Conservation (phyloP, 306 rosid genomes). For the Inga laurina region DNA sequence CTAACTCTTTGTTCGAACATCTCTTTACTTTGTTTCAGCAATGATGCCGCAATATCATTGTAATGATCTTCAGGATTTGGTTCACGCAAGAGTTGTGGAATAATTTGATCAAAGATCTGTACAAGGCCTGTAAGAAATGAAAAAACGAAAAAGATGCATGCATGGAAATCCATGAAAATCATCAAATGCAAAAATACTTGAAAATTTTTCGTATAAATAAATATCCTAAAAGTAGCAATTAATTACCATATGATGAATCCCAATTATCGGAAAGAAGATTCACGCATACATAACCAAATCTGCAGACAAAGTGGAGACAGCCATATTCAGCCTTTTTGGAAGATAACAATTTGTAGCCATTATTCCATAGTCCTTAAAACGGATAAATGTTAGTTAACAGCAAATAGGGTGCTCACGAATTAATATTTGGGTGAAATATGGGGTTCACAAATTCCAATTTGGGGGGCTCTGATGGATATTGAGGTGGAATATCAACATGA, state of each 20-base stretch:
- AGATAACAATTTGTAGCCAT: not conserved
- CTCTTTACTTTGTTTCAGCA: conserved; percentile 29
- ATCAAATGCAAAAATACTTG: not conserved
- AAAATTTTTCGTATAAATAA: too few relatives aligned
- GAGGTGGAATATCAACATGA: conserved; percentile 64
- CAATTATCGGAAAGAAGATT: not conserved
- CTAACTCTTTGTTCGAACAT: conserved; percentile 40
- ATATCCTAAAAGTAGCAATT: not conserved
- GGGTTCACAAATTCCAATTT: conserved; percentile 63
- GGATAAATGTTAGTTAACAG: not conserved
- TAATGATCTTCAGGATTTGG: conserved; percentile 91
- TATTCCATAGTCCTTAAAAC: not conserved
- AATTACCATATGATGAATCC: not conserved
- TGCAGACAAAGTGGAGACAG: not conserved
- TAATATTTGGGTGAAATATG: conserved; percentile 87
- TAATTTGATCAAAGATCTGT: conserved; percentile 86
- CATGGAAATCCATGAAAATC: too few relatives aligned
- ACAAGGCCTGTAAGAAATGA: conserved; percentile 62
- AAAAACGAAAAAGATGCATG: conserved; percentile 14
- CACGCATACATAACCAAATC: not conserved
- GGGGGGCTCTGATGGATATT: conserved; percentile 67
- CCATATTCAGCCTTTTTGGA: not conserved
- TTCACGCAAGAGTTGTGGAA: conserved; percentile 89
- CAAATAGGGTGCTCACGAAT: conserved; percentile 57
- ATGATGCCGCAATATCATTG: conserved; percentile 81